Percentiles rank a stretch among this genome's conserved stretches.
These are phyloP conservation scores for Xylaria intraflava DNA, from an alignment of 495 filamentous ascomycete species.

Conservation along the genomic window DNA sequence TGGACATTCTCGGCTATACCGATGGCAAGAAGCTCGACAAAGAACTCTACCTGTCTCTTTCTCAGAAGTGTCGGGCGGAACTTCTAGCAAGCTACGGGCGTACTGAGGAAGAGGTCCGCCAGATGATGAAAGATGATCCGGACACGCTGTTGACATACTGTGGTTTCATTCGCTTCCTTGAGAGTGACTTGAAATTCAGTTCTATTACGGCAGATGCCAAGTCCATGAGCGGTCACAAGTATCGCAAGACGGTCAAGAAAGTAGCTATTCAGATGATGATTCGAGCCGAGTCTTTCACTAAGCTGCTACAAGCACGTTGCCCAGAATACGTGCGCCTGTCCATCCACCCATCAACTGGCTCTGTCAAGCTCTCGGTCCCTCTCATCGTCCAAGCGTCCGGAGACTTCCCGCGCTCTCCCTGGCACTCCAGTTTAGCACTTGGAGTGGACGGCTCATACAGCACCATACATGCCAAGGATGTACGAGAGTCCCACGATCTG, in stretches of 20 bases:
- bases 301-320: neutral
- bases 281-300: neutral
- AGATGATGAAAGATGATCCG: neutral
- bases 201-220: neutral
- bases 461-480: neutral
- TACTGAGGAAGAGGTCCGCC: neutral
- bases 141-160: neutral
- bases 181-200: neutral
- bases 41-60: neutral
- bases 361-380: slow-evolving; percentile 1
- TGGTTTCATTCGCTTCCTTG: neutral
- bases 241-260: neutral
- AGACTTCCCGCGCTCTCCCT: neutral
- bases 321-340: slow-evolving; percentile 8
- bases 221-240: neutral
- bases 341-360: slow-evolving; percentile 7
- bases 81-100: neutral
- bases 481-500: neutral
- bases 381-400: neutral
- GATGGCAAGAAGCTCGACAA: neutral
- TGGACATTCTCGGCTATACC: neutral
- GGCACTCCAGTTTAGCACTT: neutral
- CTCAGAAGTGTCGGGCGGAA: neutral
- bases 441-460: neutral
- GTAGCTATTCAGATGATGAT: neutral